A percentile compares a stretch with the other conserved stretches of the same genome.
These are phyloP conservation scores for Closterium sp. DNA, from an alignment of 139 green algal species.

Conservation along the genomic window DNA sequence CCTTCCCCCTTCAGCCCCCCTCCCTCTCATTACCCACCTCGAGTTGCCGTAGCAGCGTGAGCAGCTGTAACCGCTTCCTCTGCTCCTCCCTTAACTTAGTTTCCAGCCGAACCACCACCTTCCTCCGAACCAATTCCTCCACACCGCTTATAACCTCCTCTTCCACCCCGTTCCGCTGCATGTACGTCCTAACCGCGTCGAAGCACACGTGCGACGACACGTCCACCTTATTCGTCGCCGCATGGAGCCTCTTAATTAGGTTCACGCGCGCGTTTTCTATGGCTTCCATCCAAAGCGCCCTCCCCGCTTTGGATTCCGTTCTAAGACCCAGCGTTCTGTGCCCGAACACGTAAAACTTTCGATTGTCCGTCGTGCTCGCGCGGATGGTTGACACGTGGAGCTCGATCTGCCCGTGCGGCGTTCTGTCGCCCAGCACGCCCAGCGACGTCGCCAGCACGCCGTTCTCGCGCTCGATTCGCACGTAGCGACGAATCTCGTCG, in stretches of 20 bases:
- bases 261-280: not conserved
- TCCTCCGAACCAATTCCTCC: constrained; percentile 6
- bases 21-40: not conserved
- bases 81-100: constrained; percentile 20
- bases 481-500: constrained; percentile 23
- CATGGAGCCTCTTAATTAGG: not conserved
- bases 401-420: not conserved
- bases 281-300: constrained; percentile 31
- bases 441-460: not conserved
- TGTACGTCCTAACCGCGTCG: not conserved
- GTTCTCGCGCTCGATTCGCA: not conserved
- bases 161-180: not conserved
- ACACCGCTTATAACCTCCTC: constrained; percentile 14
- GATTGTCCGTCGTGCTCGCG: constrained; percentile 60
- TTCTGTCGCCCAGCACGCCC: not conserved
- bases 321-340: constrained; percentile 62
- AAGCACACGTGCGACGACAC: not conserved
- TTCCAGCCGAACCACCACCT: not conserved
- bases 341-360: constrained; percentile 77
- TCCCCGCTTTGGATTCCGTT: constrained; percentile 65
- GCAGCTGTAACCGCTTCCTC: not conserved
- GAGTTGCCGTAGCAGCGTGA: constrained; percentile 17
- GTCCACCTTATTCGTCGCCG: not conserved
- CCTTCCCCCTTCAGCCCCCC: no score
- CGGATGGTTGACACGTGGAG: constrained; percentile 63